These are phyloP conservation scores for Colletotrichum lentis DNA, from an alignment of 2,329 filamentous ascomycete species.

Conservation along the genomic window DNA sequence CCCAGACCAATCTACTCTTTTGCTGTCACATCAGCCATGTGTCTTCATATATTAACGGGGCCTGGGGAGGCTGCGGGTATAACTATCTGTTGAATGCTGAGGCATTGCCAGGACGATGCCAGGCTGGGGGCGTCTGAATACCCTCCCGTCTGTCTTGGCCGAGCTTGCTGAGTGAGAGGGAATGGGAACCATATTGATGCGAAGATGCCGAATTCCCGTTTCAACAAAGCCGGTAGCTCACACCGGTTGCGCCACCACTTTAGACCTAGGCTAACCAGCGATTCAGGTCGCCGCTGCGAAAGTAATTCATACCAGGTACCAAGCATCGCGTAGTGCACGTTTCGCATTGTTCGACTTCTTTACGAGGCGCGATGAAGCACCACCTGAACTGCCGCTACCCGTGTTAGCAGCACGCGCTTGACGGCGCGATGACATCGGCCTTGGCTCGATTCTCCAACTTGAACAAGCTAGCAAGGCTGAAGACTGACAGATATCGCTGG, in stretches of 20 bases:
- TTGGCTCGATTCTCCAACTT: background rate
- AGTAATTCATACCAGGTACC: background rate
- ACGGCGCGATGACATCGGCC: background rate
- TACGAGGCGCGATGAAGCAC: background rate
- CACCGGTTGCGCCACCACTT: background rate
- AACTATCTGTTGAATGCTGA: too few species aligned
- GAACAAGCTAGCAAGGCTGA: background rate
- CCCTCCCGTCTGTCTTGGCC: background rate
- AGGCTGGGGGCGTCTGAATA: too few species aligned
- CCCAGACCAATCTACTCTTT: too few species aligned
- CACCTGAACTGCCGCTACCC: background rate
- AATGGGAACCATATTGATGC: background rate
- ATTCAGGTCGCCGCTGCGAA: background rate
- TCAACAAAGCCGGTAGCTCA: slow-evolving; percentile 16
- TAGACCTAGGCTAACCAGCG: background rate
- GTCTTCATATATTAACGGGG: too few species aligned
- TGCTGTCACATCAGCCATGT: too few species aligned
- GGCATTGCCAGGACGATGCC: too few species aligned
- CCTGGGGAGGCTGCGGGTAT: too few species aligned
- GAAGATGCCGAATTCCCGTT: slow-evolving; percentile 13
- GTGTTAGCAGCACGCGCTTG: background rate
- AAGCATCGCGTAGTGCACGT: background rate
- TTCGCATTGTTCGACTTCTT: background rate
- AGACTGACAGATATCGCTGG: slow-evolving; percentile 15
- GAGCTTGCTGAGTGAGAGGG: background rate